A percentile compares a stretch with the other conserved stretches of the same genome.
phyloP scores from a whole-genome alignment of 441 rosid species.

The Populus hybrid region DNA sequence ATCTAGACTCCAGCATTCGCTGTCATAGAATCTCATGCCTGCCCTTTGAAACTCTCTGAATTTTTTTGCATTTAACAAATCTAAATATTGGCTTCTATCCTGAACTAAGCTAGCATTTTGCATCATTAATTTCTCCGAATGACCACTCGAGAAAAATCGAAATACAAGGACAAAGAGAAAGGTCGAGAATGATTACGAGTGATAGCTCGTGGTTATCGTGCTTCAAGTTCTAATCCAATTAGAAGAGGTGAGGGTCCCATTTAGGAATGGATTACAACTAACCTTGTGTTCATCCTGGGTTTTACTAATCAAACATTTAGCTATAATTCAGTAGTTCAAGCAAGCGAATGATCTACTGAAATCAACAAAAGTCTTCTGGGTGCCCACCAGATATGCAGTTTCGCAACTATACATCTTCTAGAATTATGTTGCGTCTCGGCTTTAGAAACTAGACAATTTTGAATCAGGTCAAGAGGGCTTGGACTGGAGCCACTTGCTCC shows the following conservation, averaged over 20 bases:
- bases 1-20: neutral
- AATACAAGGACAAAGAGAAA: too few species aligned
- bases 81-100: too few species aligned
- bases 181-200: too few species aligned
- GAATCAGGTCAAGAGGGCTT: constrained; percentile 6
- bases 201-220: too few species aligned
- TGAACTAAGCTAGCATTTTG: too few species aligned
- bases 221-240: neutral
- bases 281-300: neutral
- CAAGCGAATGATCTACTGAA: constrained; percentile 8
- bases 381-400: neutral
- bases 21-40: constrained; percentile 12
- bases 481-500: neutral
- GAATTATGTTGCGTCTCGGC: neutral
- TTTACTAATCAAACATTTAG: neutral
- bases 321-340: neutral
- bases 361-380: neutral
- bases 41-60: too few species aligned
- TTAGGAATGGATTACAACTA: constrained; percentile 28
- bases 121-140: too few species aligned
- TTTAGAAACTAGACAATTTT: neutral
- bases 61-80: too few species aligned
- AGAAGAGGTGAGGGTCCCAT: neutral
- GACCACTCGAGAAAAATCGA: too few species aligned
- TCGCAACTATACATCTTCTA: constrained; percentile 1